These are phyloP conservation scores for Naematelia aurantialba DNA, from an alignment of 768 basidiomycete species.

Conservation along the genomic window DNA sequence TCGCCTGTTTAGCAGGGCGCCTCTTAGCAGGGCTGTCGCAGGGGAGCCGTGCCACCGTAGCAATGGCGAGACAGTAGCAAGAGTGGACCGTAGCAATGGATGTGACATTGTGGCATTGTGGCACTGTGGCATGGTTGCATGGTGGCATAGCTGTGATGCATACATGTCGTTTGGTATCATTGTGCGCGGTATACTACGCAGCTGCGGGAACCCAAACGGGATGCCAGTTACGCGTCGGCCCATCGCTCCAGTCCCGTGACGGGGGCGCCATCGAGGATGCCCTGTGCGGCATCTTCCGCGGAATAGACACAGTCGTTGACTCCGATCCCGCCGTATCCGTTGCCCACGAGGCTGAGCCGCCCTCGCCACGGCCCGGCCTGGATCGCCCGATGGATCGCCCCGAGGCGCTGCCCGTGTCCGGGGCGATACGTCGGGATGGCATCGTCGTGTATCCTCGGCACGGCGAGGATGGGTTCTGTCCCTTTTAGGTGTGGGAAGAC, in stretches of 20 bases:
- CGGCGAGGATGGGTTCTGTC: slow-evolving; percentile 34
- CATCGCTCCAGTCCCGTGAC: slow-evolving; percentile 46
- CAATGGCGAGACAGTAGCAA: too few relatives aligned
- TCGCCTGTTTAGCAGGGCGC: background rate
- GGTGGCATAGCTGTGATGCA: background rate
- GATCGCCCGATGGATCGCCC: slow-evolving; percentile 57
- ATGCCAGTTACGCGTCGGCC: slow-evolving; percentile 1
- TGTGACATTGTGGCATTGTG: too few relatives aligned
- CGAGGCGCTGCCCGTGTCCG: slow-evolving; percentile 70
- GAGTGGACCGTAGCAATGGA: too few relatives aligned
- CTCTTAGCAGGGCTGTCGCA: too few relatives aligned
- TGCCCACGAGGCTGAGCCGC: slow-evolving; percentile 67
- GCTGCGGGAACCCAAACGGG: background rate
- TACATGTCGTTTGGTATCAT: background rate
- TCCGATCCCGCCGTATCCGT: slow-evolving; percentile 80
- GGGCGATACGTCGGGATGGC: slow-evolving; percentile 77
- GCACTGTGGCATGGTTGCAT: too few relatives aligned
- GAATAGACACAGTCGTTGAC: slow-evolving; percentile 78
- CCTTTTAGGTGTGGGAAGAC: slow-evolving; percentile 38
- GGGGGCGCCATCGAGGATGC: slow-evolving; percentile 12
- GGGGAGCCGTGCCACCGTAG: too few relatives aligned
- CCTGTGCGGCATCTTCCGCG: slow-evolving; percentile 57
- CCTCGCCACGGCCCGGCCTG: slow-evolving; percentile 52
- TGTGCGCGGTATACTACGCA: background rate
- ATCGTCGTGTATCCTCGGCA: slow-evolving; percentile 53